These are phyloP conservation scores for Apium graveolens DNA, from an alignment of 129 eudicot species.

Conservation along the genomic window DNA sequence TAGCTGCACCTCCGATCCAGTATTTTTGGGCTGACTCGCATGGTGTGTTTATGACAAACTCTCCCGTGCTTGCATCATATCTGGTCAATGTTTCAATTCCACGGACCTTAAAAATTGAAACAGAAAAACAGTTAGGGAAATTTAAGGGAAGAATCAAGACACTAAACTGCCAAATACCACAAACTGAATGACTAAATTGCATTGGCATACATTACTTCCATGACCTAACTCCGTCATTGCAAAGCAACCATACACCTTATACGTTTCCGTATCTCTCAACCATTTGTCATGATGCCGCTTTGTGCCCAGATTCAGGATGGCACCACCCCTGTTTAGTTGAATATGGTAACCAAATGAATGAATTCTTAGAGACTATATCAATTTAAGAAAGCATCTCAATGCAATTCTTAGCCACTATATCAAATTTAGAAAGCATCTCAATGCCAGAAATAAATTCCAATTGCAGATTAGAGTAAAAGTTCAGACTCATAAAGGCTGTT, in stretches of 20 bases:
- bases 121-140: background rate
- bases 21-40: constrained; percentile 98
- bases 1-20: constrained; percentile 98
- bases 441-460: background rate
- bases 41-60: constrained; percentile 77
- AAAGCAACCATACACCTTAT: constrained; percentile 69
- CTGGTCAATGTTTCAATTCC: constrained; percentile 87
- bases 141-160: background rate
- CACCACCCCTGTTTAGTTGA: constrained; percentile 73
- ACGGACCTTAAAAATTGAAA: constrained; percentile 48
- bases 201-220: constrained; percentile 84
- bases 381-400: background rate
- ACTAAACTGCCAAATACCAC: background rate
- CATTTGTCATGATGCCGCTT: constrained; percentile 91
- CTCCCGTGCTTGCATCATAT: constrained; percentile 67
- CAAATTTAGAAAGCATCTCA: background rate
- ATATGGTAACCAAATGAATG: background rate
- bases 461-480: background rate
- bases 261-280: constrained; percentile 65
- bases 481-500: background rate
- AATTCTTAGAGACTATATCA: background rate
- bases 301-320: constrained; percentile 79
- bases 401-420: background rate
- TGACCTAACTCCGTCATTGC: constrained; percentile 98
- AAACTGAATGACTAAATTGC: background rate